Evolutionary conservation across 2,329 filamentous ascomycete species (phyloP), one percentile per base, ranked within the genome.

Genomic region (Colletotrichum cereale): DNA sequence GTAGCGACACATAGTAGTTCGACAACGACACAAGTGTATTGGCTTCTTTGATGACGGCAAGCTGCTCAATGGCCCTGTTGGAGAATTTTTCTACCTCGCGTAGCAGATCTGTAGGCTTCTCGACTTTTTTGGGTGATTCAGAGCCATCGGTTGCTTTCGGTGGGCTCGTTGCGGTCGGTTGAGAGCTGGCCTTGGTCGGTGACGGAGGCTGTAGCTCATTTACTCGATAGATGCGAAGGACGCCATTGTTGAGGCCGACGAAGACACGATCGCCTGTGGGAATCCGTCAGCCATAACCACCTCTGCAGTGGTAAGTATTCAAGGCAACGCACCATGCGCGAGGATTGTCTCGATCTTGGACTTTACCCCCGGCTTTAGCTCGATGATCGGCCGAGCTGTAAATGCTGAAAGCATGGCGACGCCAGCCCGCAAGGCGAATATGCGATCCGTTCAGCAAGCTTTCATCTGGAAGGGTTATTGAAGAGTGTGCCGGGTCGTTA

Each of bases 51-150:
- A 99, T 95, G 71, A 97, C 92, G 68, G 95, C 96, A 21, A 99
- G 90, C 85, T 99, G 96, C 77, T 98, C 95, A 74, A 99, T 91
- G 65, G 95, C 91, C 73, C 94, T 91, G 42, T 92, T 90, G 12
- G 96, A 96, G 86, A 99, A 99, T 84, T 93, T 96, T 76, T 99
- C 96, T 63, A 97, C 88, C 80, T 98, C 97, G 73, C 95, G 93
- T 58, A 98, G 86, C 31, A 98, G 88, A 77, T 97, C 95, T 12
- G 95, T 95, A 5, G 92, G 87, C 76, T 87, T 91, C 60, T 78
- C 80, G 73, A 74, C 65, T 66, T 77, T 61, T 63, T 71, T 73
- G 63, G 74, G 44, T 12, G 73, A 64, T 14, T 67, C n/a, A 26
- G 50, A 14, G 29, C 57, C 65, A 40, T 55, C 73, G 63, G 71